Evolutionary conservation across 2,329 filamentous ascomycete genomes (phyloP), one percentile per base, ranked within the genome.

Genomic region (Alternaria longipes): DNA sequence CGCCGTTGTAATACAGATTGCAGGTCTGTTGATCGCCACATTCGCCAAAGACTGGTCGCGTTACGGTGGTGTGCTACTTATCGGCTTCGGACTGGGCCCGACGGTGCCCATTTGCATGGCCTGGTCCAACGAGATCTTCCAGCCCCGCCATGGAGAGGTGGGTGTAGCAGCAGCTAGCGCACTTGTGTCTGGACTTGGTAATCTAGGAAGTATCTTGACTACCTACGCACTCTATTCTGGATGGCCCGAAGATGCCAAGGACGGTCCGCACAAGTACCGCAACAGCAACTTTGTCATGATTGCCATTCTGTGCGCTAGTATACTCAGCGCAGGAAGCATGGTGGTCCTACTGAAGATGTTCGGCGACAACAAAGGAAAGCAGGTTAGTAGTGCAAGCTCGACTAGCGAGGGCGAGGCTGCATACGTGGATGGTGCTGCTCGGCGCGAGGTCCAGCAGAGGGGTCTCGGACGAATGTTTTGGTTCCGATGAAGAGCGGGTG

Each of bases 21-120:
- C 89, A 1, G 93, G 93, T 5, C 87, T 97, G 2, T 85, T 97
- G 9, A 85, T 90, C 5, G 91, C 90, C 34, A 96, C 92, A 0
- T 93, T 94, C 76, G 90, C 91, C 5, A 88, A 89, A 69, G 88
- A 90, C 38, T 97, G 93, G 92, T 89, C 91, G 2, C 88, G 93
- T 42, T 97, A 97, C 75, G 92, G 91, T 49, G 93, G 93, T 4
- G 86, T 97, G n/a, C 82, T 97, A 52, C 90, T 97, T 81, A 90
- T 97, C 36, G 93, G 93, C 5, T 97, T 97, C 72, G 93, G 93
- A 0, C 88, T 97, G 2, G 93, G 93, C 1, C 93, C 93, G 4
- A 97, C 93, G 0, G 93, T 97, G 1, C 93, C 93, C 11, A 94
- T 94, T 73, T 94, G 91, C 78, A 97, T 97, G 93, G 90, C 93